Base-by-base conservation (phyloP, 495 filamentous ascomycete species). In the Trichoderma gamsii region DNA sequence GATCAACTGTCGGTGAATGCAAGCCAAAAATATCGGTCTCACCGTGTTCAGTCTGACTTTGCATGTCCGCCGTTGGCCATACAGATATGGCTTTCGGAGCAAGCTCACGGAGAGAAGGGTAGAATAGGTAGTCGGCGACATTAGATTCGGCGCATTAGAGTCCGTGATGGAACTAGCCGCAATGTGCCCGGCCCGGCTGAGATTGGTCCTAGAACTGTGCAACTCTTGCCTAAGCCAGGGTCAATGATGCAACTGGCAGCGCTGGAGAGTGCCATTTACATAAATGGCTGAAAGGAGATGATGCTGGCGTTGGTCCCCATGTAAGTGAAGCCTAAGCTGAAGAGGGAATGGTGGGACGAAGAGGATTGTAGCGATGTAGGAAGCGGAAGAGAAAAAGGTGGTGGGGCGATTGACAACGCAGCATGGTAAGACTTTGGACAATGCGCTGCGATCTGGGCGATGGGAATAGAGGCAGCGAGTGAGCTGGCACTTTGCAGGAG, bases 351-450 rank as follows among this genome's bases (percentile, higher is more conserved):
- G 56, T 2, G 21, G 51, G 51, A 56, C 9, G 51, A 56, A 11
- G 51, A 56, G 21, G n/a, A 56, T 49, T 38, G 44, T 0, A 16
- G 44, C 44, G 44, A n/a, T 49, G 3, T 15, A 49, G 18, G 44
- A 49, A 13, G 44, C 44, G 5, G 13, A 18, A 15, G 51, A 61
- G n/a, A 61, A 61, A 32, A n/a, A 7, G 23, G 23, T 21, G 56
- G 56, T 61, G 56, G 56, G 56, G 56, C 56, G 9, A 25, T 61
- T 61, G 56, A 61, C 56, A 61, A 61, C 56, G 56, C 56, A 61
- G 2, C 25, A 56, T 56, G 51, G 25, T 61, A 25, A 52, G 49
- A 52, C 21, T 52, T 9, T 52, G 49, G 18, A 38, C 35, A 38
- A 38, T 38, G 35, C 35, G 35, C 35, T 38, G 4, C 35, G 35